Evolutionary conservation across 2,329 filamentous ascomycete species (phyloP), one percentile per base, ranked within the genome.

Genomic region (Pseudogymnoascus sp.): DNA sequence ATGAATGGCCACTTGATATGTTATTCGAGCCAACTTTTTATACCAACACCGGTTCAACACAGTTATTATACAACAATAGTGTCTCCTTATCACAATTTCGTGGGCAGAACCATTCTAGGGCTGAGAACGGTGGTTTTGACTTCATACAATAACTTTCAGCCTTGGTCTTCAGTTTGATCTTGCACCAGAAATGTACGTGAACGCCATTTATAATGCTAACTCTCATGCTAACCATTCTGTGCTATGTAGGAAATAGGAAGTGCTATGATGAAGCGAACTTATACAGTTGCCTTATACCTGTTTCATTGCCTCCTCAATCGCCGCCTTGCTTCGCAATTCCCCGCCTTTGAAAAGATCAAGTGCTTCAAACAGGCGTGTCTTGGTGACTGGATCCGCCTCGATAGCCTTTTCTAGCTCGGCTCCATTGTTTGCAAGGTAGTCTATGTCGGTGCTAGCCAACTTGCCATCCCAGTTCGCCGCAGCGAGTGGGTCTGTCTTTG

Each of bases 351-450:
- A 80, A n/a, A 79, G 67, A 21, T 73, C 71, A 31, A 80, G 66
- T 8, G 77, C 77, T 62, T 75, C 72, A 12, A 69, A 69, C 16
- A 80, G 68, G 4, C 78, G 71, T n/a, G 71, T 71, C 38, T 69
- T 71, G 1, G 75, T 73, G 25, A 75, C 68, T 11, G 74, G 67
- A 52, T 81, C 78, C 9, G 70, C 70, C 33, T 71, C 71, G 60
- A 79, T 78, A 4, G 78, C 76, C 61, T 75, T 75, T 9, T 78
- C 73, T 21, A 83, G 71, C 63, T 71, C 74, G 31, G 67, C 74
- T 4, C 80, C 80, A 5, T 74, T 73, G 59, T 81, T 72, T 4
- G 76, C 76, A 12, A 82, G 75, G 63, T 80, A 82, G 65, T 82
- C 78, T 1, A 78, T 70, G 18, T 76, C 72, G 1, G 75, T 77